Percentiles rank a stretch among this genome's conserved stretches.
Conservation (phyloP, 176 grass and related monocot genomes). For the Oryza officinalis region DNA sequence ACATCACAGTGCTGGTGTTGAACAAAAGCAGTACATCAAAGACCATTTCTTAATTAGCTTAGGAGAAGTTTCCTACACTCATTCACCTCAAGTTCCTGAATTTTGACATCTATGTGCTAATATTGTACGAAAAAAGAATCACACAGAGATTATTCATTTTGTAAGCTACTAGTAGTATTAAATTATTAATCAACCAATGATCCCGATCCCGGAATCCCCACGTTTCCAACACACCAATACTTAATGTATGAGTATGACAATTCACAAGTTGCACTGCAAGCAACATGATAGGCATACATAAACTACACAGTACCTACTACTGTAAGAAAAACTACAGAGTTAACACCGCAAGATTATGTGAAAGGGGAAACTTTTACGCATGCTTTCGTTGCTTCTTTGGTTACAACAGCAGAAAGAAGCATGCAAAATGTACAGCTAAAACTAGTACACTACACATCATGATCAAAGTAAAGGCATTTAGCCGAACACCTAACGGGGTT, state of each 20-base stretch:
- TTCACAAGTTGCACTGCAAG: background rate
- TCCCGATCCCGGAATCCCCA: background rate
- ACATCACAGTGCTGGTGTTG: background rate
- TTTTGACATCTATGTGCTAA: background rate
- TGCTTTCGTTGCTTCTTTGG: background rate
- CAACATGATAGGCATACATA: background rate
- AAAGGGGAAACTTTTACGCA: constrained; percentile 7
- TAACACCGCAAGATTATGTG: background rate
- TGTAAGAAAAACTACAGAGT: background rate
- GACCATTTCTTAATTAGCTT: constrained; percentile 3
- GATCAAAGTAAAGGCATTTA: background rate
- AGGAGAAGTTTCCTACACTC: background rate
- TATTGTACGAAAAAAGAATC: background rate
- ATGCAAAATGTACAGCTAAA: constrained; percentile 11
- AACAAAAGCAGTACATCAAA: background rate
- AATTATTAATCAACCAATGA: background rate
- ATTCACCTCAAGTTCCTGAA: background rate
- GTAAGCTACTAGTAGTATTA: background rate
- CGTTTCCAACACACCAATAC: background rate
- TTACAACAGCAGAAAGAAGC: constrained; percentile 39
- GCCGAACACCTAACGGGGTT: constrained; percentile 3
- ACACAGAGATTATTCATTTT: background rate
- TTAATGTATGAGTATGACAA: background rate
- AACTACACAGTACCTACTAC: background rate
- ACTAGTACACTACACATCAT: background rate